Conservation (phyloP, 495 filamentous ascomycete species). For the Aspergillus nanangensis region DNA sequence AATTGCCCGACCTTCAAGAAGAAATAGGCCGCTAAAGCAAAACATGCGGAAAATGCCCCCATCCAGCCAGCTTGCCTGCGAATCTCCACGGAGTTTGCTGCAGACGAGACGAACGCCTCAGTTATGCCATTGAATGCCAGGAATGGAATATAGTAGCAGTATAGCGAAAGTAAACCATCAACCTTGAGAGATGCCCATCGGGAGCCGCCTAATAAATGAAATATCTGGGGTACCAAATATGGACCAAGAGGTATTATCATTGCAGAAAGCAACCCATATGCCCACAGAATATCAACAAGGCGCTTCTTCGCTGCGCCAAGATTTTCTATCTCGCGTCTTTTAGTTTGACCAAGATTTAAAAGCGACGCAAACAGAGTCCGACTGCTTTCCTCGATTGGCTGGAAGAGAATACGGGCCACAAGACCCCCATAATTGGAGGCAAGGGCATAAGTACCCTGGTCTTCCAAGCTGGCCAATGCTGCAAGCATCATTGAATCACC, state of each 20-base stretch:
- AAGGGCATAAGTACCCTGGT: conserved; percentile 91
- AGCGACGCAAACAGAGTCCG: conserved; percentile 82
- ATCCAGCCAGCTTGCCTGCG: conserved; percentile 77
- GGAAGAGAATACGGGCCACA: conserved; percentile 84
- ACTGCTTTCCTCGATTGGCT: conserved; percentile 89
- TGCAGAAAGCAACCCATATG: conserved; percentile 58
- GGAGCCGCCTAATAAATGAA: conserved; percentile 67
- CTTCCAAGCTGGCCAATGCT: conserved; percentile 63
- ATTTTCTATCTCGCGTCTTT: conserved; percentile 10
- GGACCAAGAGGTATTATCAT: conserved; percentile 66
- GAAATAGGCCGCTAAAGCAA: conserved; percentile 64
- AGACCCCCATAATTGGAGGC: conserved; percentile 94
- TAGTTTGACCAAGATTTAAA: conserved; percentile 23
- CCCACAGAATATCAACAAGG: conserved; percentile 31
- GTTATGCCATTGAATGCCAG: conserved; percentile 87
- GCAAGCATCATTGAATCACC: conserved; percentile 88
- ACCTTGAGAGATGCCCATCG: conserved; percentile 63
- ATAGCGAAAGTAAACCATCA: conserved; percentile 67
- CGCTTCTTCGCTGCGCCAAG: conserved; percentile 28
- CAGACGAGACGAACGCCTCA: conserved; percentile 87
- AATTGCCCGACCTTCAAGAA: conserved; percentile 59
- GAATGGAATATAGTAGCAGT: conserved; percentile 90
- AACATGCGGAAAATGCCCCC: conserved; percentile 68
- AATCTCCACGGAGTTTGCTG: conserved; percentile 67
- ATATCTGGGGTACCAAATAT: conserved; percentile 61